Conservation (phyloP, 1,284 basidiomycete species). For the Naganishia sp. region DNA sequence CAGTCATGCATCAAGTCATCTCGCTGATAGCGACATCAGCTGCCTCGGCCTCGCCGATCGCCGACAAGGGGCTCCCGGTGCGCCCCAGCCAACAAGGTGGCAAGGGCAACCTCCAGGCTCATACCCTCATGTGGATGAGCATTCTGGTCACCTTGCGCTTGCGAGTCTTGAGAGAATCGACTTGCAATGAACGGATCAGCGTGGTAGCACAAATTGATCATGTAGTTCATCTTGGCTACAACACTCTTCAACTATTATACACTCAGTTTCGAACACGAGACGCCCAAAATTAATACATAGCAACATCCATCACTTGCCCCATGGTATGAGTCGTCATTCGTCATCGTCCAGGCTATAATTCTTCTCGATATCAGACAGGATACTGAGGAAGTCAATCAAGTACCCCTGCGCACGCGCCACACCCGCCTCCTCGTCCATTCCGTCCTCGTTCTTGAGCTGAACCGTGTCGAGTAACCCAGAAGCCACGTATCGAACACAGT, state of each 20-base stretch:
- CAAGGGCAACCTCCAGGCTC: too few species aligned
- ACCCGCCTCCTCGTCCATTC: constrained; percentile 23
- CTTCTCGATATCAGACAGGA: constrained; percentile 77
- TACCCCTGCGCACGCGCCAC: constrained; percentile 36
- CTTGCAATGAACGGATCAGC: too few species aligned
- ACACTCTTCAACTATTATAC: too few species aligned
- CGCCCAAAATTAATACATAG: too few species aligned
- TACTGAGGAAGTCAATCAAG: constrained; percentile 73
- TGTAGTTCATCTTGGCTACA: too few species aligned
- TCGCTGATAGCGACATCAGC: background rate
- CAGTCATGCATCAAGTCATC: background rate
- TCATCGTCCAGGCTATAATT: constrained; percentile 46
- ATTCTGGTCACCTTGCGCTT: too few species aligned
- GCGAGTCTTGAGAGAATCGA: too few species aligned
- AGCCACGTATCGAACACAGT: constrained; percentile 85
- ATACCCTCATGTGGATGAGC: too few species aligned
- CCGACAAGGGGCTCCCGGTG: background rate
- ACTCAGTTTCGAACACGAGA: too few species aligned
- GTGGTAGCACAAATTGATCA: too few species aligned
- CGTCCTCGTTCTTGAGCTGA: constrained; percentile 42
- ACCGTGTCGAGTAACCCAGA: constrained; percentile 83
- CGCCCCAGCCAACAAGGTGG: too few species aligned
- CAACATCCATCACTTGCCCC: too few species aligned
- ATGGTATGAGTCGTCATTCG: constrained; percentile 6
- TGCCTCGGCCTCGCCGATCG: background rate